Evolutionary conservation across 768 basidiomycete species (phyloP), one percentile per base, ranked within the genome.

Genomic region (Lentinula edodes): DNA sequence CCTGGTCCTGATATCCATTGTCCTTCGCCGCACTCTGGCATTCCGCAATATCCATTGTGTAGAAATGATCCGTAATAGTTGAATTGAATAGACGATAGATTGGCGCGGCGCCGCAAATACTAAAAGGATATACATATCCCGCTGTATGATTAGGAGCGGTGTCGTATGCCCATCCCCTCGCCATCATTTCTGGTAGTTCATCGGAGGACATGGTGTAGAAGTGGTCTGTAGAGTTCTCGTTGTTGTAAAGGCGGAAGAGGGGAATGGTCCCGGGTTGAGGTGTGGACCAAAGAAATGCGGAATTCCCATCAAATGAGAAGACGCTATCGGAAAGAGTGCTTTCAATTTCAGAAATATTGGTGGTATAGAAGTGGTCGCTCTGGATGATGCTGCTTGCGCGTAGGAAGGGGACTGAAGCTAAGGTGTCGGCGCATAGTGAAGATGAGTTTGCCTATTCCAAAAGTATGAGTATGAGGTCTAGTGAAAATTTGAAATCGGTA

Each of bases 81-180:
- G 52, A n/a, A 39, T 54, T 35, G 8, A 54, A 54, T 18, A 54
- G n/a, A 36, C 36, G 52, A 39, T 54, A 54, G 32, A 54, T 39
- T 18, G 52, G 52, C 1, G 52, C 15, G 5, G 52, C 52, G 18
- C 52, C 52, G 16, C 52, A 54, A n/a, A n/a, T 39, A 39, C 38
- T 54, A 18, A 32, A 54, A 16, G 52, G 52, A n/a, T 54, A 54
- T 5, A 54, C 53, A 36, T 54, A 54, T 39, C 53, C 53, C n/a
- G 53, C 53, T 8, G 38, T 54, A 12, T 54, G 53, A 18, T 54
- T 54, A 8, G 36, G 16, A 54, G 53, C 53, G 28, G 52, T n/a
- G 36, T 52, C 52, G 35, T 52, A 52, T 34, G 28, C 7, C 52
- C 52, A 52, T 7, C 52, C 52, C n/a, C 10, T 13, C 34, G 6